phyloP scores from a whole-genome alignment of 176 grass and related monocot genomes.

The Oryza punctata region DNA sequence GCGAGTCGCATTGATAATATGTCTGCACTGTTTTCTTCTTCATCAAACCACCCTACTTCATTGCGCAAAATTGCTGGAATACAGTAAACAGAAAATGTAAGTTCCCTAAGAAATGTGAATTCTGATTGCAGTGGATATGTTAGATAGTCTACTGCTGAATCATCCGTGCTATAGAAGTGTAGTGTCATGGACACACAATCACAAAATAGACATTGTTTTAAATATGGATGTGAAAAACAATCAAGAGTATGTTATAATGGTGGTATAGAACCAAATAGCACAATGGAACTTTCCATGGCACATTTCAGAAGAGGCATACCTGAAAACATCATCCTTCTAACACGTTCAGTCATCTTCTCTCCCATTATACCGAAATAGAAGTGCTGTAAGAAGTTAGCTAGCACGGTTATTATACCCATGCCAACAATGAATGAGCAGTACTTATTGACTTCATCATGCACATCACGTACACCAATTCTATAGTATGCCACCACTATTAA shows the following conservation, averaged over 20 bases:
- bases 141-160: neutral
- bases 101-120: neutral
- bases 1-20: conserved; percentile 89
- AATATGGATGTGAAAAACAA: neutral
- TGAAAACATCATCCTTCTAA: conserved; percentile 99
- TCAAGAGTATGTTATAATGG: neutral
- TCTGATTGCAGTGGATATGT: neutral
- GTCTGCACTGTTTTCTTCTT: conserved; percentile 91
- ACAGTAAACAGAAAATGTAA: conserved; percentile 20
- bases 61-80: conserved; percentile 86
- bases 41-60: conserved; percentile 99
- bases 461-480: conserved; percentile 70
- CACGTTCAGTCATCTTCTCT: conserved; percentile 97
- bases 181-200: neutral
- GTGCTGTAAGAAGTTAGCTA: conserved; percentile 99
- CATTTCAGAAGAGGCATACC: conserved; percentile 51
- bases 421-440: conserved; percentile 79
- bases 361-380: conserved; percentile 99
- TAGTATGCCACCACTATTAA: conserved; percentile 92
- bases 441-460: conserved; percentile 75
- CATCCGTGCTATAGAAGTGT: conserved; percentile 7
- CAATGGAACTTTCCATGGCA: neutral
- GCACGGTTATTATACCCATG: conserved; percentile 90
- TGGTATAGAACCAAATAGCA: neutral
- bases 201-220: neutral